Conservation (phyloP, 176 grass and related monocot genomes). For the Oryza brachyantha region DNA sequence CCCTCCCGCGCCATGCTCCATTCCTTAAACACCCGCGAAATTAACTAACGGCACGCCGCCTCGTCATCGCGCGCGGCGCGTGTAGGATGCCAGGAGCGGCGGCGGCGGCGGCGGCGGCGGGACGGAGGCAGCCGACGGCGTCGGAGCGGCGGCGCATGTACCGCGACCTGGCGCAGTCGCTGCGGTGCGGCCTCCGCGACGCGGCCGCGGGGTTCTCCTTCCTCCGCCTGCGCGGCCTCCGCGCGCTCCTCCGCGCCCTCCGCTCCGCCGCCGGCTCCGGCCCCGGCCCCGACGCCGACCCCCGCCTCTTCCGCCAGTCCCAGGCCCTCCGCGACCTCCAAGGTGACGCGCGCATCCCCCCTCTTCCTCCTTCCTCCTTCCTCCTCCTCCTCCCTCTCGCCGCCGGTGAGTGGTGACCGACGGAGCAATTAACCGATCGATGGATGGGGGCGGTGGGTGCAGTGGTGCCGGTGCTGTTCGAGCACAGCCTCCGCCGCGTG, state of each 20-base stretch:
- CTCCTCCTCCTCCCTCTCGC: not conserved
- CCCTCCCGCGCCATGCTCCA: not conserved
- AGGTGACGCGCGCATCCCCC: slow-evolving; percentile 5
- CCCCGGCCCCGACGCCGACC: not conserved
- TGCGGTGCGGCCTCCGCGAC: slow-evolving; percentile 53
- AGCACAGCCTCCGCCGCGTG: slow-evolving; percentile 49
- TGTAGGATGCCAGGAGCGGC: slow-evolving; percentile 7
- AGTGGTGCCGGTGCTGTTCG: slow-evolving; percentile 62
- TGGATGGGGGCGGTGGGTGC: not conserved
- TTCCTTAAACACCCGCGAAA: not conserved
- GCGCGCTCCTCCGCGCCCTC: slow-evolving; percentile 48
- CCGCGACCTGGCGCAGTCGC: slow-evolving; percentile 41
- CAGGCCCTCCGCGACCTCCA: slow-evolving; percentile 57
- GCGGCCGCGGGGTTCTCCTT: slow-evolving; percentile 55
- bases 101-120: not conserved
- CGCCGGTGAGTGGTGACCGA: not conserved
- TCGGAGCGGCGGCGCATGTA: slow-evolving; percentile 44
- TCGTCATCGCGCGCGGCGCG: not conserved
- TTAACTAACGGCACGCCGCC: slow-evolving; percentile 17
- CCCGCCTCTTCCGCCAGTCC: slow-evolving; percentile 39
- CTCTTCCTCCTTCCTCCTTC: not conserved
- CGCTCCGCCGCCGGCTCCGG: slow-evolving; percentile 1
- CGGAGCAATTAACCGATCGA: not conserved
- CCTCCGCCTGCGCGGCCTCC: slow-evolving; percentile 49
- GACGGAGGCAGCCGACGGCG: not conserved